These are phyloP conservation scores for Cyberlindnera maritima DNA, from an alignment of 805 yeast genomes.

Conservation along the genomic window DNA sequence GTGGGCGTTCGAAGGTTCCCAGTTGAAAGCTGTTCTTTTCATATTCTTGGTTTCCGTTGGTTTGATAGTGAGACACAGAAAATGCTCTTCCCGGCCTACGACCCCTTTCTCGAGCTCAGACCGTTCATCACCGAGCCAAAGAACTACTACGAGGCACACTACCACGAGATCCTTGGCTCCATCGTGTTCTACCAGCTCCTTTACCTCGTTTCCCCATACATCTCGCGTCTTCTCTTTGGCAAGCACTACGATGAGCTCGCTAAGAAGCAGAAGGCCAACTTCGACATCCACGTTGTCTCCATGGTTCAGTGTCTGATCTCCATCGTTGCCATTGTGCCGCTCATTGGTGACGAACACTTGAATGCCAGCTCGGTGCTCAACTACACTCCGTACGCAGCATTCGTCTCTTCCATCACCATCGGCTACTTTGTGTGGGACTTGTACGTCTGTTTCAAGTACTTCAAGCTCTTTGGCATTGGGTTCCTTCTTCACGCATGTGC, in stretches of 20 bases:
- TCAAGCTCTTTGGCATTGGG: constrained; percentile 71
- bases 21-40: too few relatives aligned
- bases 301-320: constrained; percentile 79
- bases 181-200: constrained; percentile 57
- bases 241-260: constrained; percentile 47
- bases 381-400: constrained; percentile 69
- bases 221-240: constrained; percentile 52
- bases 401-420: constrained; percentile 65
- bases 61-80: too few relatives aligned
- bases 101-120: constrained; percentile 22
- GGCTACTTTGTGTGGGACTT: constrained; percentile 96
- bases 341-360: constrained; percentile 55
- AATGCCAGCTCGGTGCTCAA: constrained; percentile 57
- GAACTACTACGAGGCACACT: constrained; percentile 49
- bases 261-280: constrained; percentile 57
- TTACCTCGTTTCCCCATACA: constrained; percentile 48
- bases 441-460: constrained; percentile 61
- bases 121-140: constrained; percentile 37
- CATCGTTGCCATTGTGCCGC: constrained; percentile 55
- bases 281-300: constrained; percentile 88
- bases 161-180: constrained; percentile 71
- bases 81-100: constrained; percentile 19
- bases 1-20: too few relatives aligned
- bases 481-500: constrained; percentile 83
- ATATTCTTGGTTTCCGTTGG: too few relatives aligned